A percentile compares a stretch with the other conserved stretches of the same genome.
phyloP scores from a whole-genome alignment of 1,139 yeast genomes.

The Candida frijolesensis region DNA sequence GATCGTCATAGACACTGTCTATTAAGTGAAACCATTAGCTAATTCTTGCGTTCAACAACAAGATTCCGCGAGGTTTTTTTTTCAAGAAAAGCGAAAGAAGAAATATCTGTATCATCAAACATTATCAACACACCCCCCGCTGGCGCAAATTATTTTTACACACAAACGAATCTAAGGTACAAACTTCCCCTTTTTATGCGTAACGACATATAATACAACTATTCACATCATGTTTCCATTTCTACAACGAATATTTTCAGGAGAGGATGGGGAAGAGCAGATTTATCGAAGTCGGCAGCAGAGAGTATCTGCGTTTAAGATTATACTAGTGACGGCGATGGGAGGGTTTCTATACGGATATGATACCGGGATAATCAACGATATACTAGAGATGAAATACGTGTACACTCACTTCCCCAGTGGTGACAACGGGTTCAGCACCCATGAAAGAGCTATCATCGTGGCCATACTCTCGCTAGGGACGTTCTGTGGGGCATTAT shows the following conservation, averaged over 20 bases:
- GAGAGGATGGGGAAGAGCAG: constrained; percentile 41
- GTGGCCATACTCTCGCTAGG: constrained; percentile 76
- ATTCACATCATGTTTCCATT: constrained; percentile 13
- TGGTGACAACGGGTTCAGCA: constrained; percentile 47
- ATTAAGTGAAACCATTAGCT: no score
- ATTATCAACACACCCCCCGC: no score
- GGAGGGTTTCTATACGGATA: constrained; percentile 85
- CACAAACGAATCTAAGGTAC: not conserved
- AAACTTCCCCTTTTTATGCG: not conserved
- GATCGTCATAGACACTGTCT: no score
- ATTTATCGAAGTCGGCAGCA: constrained; percentile 43
- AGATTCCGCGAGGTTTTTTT: no score
- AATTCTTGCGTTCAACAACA: no score
- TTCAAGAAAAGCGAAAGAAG: no score
- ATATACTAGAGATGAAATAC: constrained; percentile 67
- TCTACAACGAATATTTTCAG: constrained; percentile 37
- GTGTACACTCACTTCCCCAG: constrained; percentile 57
- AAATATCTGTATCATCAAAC: no score
- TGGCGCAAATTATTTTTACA: not conserved
- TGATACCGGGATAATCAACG: constrained; percentile 81
- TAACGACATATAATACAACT: not conserved
- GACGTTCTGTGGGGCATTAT: constrained; percentile 73
- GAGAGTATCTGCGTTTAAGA: constrained; percentile 59
- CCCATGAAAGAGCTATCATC: constrained; percentile 65
- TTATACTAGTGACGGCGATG: constrained; percentile 75